Conservation (phyloP, 2,329 filamentous ascomycete genomes). For the Microcyclospora pomicola region DNA sequence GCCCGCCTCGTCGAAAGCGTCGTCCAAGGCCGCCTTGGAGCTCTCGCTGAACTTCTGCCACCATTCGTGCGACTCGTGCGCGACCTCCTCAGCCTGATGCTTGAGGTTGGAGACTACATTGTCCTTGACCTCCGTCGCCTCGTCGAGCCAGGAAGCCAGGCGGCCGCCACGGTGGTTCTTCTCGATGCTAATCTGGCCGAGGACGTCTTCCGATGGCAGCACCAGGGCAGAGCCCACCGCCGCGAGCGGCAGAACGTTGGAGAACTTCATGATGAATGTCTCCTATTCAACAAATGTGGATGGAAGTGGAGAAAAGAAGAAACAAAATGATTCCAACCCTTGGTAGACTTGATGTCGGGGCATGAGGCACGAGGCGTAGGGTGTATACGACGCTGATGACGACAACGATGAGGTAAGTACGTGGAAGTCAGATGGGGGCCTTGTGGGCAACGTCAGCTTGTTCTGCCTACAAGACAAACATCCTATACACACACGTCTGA, state of each 20-base stretch:
- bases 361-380: too few species aligned
- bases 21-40: conserved; percentile 27
- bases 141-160: conserved; percentile 11
- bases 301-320: not conserved
- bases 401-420: not conserved
- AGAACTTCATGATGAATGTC: conserved; percentile 35
- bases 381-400: not conserved
- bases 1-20: conserved; percentile 28
- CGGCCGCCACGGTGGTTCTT: conserved; percentile 17
- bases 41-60: conserved; percentile 17
- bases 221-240: conserved; percentile 39
- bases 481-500: too few species aligned
- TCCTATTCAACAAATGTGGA: too few species aligned
- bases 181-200: conserved; percentile 29
- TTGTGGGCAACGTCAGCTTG: too few species aligned
- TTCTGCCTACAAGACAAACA: too few species aligned
- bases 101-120: conserved; percentile 22
- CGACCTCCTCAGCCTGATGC: conserved; percentile 19
- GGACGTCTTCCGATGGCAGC: conserved; percentile 37
- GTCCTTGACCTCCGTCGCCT: conserved; percentile 23
- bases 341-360: too few species aligned
- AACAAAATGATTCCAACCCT: not conserved
- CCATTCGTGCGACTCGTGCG: not conserved
- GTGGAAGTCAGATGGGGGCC: not conserved
- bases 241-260: conserved; percentile 35